Conservation (phyloP, 2,329 filamentous ascomycete genomes). For the Hypoxylon rubiginosum region DNA sequence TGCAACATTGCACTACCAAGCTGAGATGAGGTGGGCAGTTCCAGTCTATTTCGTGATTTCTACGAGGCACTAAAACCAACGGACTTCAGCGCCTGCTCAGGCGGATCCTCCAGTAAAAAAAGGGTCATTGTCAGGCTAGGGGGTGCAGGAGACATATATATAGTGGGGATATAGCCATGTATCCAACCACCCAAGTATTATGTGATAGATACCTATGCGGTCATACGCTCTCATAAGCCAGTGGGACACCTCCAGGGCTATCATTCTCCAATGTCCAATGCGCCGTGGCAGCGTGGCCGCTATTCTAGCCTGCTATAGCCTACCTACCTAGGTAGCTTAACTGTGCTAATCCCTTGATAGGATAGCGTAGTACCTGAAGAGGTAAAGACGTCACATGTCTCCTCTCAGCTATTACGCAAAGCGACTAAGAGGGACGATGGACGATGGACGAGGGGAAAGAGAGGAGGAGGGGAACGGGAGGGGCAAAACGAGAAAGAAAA, state of each 20-base stretch:
- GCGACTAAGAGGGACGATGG: not conserved
- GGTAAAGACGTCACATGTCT: conserved; percentile 35
- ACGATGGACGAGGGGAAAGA: too few relatives aligned
- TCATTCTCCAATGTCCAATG: conserved; percentile 20
- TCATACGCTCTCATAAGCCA: conserved; percentile 26
- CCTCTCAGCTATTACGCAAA: conserved; percentile 13
- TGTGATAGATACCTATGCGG: conserved; percentile 29
- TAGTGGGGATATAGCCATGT: not conserved
- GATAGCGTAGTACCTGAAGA: not conserved
- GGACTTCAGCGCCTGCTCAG: conserved; percentile 15
- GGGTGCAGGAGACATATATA: not conserved
- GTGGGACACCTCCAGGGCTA: not conserved
- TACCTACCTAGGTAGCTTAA: too few relatives aligned
- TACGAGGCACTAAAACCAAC: conserved; percentile 12
- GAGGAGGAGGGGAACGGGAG: conserved; percentile 23
- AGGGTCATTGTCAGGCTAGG: conserved; percentile 1
- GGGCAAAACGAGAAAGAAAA: conserved; percentile 25
- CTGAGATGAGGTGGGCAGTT: conserved; percentile 23
- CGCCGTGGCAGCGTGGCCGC: conserved; percentile 2
- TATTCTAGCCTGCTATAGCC: too few relatives aligned
- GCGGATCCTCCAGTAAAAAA: conserved; percentile 17
- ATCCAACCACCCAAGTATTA: conserved; percentile 16
- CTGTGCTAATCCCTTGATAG: not conserved
- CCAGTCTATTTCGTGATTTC: conserved; percentile 26
- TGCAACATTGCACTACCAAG: conserved; percentile 5